Percentiles rank a stretch among this genome's conserved stretches.
Conservation (phyloP, 2,329 filamentous ascomycete species). For the Pseudogymnoascus sp. region DNA sequence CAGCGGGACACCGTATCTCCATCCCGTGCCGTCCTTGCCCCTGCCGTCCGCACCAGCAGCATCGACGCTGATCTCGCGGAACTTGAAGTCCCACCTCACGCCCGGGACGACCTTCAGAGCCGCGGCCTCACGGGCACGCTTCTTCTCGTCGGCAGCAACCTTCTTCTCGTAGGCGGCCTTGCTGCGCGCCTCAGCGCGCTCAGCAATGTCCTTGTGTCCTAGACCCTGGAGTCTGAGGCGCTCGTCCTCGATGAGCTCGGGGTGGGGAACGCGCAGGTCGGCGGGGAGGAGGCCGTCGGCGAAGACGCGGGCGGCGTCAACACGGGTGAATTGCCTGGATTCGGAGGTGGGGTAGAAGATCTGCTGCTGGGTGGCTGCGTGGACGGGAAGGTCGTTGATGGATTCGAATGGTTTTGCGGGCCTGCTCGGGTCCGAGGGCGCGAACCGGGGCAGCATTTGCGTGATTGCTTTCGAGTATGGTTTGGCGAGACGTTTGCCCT, state of each 20-base stretch:
- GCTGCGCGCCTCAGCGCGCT: conserved; percentile 25
- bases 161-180: conserved; percentile 30
- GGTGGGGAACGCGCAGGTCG: conserved; percentile 54
- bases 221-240: conserved; percentile 28
- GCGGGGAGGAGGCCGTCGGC: conserved; percentile 50
- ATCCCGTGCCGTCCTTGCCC: conserved; percentile 44
- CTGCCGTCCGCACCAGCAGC: conserved; percentile 47
- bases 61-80: conserved; percentile 50
- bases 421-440: conserved; percentile 38
- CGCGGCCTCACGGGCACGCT: conserved; percentile 30
- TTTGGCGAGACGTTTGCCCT: conserved; percentile 70
- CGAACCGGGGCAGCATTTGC: conserved; percentile 69
- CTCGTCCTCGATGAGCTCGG: conserved; percentile 46
- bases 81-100: conserved; percentile 54
- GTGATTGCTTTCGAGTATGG: conserved; percentile 72
- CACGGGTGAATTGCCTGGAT: conserved; percentile 54
- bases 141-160: conserved; percentile 9
- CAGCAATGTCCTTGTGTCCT: conserved; percentile 26
- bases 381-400: conserved; percentile 58
- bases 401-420: conserved; percentile 36
- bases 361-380: conserved; percentile 53
- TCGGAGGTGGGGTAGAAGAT: conserved; percentile 58
- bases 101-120: conserved; percentile 39
- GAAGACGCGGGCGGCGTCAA: conserved; percentile 58
- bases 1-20: conserved; percentile 55